Evolutionary conservation across 768 basidiomycete genomes (phyloP).

Genomic region (Psilocybe azurescens): DNA sequence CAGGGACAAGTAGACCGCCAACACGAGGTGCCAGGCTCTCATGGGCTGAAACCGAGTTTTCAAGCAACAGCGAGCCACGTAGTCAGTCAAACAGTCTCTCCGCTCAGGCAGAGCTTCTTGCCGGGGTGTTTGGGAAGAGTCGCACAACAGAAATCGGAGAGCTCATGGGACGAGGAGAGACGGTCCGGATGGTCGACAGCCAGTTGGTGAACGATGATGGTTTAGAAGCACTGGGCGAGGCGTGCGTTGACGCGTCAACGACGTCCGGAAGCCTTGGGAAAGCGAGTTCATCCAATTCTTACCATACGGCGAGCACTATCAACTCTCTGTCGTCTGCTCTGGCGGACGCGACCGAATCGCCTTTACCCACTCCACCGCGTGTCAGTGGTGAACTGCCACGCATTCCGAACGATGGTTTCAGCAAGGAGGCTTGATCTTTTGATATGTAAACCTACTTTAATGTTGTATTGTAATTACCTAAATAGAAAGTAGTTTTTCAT

Average conservation of each 20-base stretch:
- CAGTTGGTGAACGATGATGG: constrained; percentile 15
- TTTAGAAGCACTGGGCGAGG: constrained; percentile 20
- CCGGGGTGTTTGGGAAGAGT: constrained; percentile 23
- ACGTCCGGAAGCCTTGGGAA: constrained; percentile 18
- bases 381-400: not conserved
- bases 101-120: constrained; percentile 36
- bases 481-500: not conserved
- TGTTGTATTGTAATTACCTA: constrained; percentile 8
- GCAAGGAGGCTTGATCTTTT: not conserved
- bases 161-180: constrained; percentile 36
- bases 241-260: constrained; percentile 13
- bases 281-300: constrained; percentile 18
- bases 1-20: constrained; percentile 38
- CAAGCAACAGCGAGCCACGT: constrained; percentile 33
- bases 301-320: constrained; percentile 19
- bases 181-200: constrained; percentile 28
- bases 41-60: constrained; percentile 28
- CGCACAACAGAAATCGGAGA: constrained; percentile 30
- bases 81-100: constrained; percentile 42
- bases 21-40: constrained; percentile 42
- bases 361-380: constrained; percentile 3
- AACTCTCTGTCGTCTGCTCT: constrained; percentile 16
- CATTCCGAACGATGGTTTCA: not conserved
- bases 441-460: not conserved
- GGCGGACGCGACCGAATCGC: constrained; percentile 16